Conservation (phyloP, 2,329 filamentous ascomycete genomes). For the Zymoseptoria ardabiliae region DNA sequence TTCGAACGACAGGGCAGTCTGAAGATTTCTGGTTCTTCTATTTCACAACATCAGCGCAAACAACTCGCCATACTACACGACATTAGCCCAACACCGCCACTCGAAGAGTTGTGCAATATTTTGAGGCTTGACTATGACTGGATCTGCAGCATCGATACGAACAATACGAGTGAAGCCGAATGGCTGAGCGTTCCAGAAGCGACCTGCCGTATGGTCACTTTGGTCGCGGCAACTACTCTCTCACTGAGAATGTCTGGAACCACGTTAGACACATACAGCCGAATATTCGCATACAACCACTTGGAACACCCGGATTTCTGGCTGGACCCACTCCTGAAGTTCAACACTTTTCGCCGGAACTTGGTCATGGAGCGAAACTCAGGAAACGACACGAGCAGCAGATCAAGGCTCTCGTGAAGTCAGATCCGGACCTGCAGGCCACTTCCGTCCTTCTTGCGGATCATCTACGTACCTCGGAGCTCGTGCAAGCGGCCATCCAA, state of each 20-base stretch:
- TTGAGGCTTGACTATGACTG: conserved; percentile 15
- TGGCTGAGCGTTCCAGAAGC: conserved; percentile 48
- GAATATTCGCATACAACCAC: neutral
- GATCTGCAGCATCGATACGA: conserved; percentile 2
- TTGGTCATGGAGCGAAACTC: neutral
- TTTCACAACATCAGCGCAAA: neutral
- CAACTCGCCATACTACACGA: neutral
- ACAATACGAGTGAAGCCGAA: conserved; percentile 38
- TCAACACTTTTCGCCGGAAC: neutral
- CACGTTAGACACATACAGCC: neutral
- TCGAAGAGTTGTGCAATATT: neutral
- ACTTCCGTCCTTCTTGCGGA: conserved; percentile 9
- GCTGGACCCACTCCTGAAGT: neutral
- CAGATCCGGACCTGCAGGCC: conserved; percentile 20
- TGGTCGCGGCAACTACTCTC: conserved; percentile 44
- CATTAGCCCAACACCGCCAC: neutral
- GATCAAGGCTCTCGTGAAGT: conserved; percentile 13
- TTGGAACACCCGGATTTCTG: neutral
- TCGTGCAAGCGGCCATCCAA: conserved; percentile 24
- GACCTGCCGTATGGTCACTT: conserved; percentile 49
- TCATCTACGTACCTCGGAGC: conserved; percentile 25
- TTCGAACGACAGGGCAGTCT: neutral
- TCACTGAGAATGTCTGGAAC: conserved; percentile 41
- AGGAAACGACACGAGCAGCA: conserved; percentile 12
- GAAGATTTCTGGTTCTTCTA: neutral